Percentiles rank a stretch among this genome's conserved stretches.
Evolutionary conservation across 345 rosid genomes (phyloP).

Genomic region (Pistacia vera): DNA sequence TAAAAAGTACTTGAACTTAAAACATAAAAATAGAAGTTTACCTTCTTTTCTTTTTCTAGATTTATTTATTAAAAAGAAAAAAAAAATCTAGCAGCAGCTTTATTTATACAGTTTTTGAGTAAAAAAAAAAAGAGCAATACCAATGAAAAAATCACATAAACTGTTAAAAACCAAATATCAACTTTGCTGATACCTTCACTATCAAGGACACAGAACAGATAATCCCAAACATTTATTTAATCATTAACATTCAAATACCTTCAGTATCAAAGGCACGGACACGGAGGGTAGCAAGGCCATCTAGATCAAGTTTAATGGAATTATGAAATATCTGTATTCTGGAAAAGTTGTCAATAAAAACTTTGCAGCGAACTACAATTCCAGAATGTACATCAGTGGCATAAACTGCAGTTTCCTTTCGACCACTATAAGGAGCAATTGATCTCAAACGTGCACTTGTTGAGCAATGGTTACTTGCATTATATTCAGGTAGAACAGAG

Average conservation of each 20-base stretch:
- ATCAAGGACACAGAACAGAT: no score
- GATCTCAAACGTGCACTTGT: slow-evolving; percentile 83
- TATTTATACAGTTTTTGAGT: no score
- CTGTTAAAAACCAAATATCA: background rate
- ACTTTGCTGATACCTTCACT: no score
- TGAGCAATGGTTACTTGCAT: slow-evolving; percentile 74
- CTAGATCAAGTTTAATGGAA: slow-evolving; percentile 89
- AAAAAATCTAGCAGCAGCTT: background rate
- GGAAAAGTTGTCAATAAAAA: slow-evolving; percentile 84
- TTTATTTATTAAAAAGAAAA: background rate
- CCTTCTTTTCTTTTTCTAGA: background rate
- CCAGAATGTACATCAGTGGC: slow-evolving; percentile 83
- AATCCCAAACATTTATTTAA: background rate
- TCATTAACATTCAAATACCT: slow-evolving; percentile 45
- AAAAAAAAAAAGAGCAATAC: background rate
- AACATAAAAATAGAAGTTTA: background rate
- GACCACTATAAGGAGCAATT: slow-evolving; percentile 68
- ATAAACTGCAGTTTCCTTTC: slow-evolving; percentile 93
- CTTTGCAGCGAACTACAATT: slow-evolving; percentile 92
- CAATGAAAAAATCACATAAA: background rate
- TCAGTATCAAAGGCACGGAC: slow-evolving; percentile 86
- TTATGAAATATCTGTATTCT: slow-evolving; percentile 92
- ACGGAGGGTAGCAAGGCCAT: slow-evolving; percentile 90
- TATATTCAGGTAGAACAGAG: slow-evolving; percentile 85
- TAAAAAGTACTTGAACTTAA: slow-evolving; percentile 1